Percentiles rank a stretch among this genome's conserved stretches.
Evolutionary conservation across 192 early-diverging fungal species (phyloP).

Genomic region (Coemansia sp.): DNA sequence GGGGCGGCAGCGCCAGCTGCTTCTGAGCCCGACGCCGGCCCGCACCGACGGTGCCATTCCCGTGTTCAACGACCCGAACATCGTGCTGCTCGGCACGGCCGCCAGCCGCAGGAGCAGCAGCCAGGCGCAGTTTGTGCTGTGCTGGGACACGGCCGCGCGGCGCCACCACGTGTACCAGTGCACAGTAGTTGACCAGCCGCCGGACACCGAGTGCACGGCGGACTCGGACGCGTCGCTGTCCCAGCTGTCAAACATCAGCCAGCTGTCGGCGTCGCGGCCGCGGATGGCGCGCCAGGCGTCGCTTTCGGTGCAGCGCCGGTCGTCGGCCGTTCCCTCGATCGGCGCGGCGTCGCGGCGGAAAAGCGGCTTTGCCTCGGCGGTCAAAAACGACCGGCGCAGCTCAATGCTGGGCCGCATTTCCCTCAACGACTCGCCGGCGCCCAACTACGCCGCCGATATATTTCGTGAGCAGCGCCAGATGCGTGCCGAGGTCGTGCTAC

Average conservation of each 20-base stretch:
- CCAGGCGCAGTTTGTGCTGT: conserved; percentile 34
- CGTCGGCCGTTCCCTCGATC: conserved; percentile 7
- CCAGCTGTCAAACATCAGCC: conserved; percentile 3
- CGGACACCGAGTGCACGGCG: background rate
- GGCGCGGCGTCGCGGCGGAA: conserved; percentile 25
- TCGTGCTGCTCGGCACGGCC: conserved; percentile 20
- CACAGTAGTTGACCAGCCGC: conserved; percentile 6
- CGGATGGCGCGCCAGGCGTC: conserved; percentile 33
- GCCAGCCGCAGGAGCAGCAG: background rate
- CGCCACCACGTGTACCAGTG: conserved; percentile 31
- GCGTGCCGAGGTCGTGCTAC: conserved; percentile 33
- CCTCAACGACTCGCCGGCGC: conserved; percentile 44
- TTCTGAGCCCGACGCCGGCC: conserved; percentile 34
- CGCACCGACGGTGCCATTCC: conserved; percentile 6
- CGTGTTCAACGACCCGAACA: conserved; percentile 30
- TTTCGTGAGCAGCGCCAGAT: conserved; percentile 46
- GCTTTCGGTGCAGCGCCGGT: conserved; percentile 41
- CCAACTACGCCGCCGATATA: conserved; percentile 33
- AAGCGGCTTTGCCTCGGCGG: conserved; percentile 28
- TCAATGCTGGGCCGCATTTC: conserved; percentile 44
- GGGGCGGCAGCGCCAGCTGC: conserved; percentile 3
- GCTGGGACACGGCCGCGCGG: conserved; percentile 34
- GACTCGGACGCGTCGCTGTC: conserved; percentile 6
- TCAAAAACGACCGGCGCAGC: conserved; percentile 35
- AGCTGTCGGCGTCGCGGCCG: conserved; percentile 24